A percentile compares a stretch with the other conserved stretches of the same genome.
phyloP scores from a whole-genome alignment of 768 basidiomycete species.

The Trametes cubensis region DNA sequence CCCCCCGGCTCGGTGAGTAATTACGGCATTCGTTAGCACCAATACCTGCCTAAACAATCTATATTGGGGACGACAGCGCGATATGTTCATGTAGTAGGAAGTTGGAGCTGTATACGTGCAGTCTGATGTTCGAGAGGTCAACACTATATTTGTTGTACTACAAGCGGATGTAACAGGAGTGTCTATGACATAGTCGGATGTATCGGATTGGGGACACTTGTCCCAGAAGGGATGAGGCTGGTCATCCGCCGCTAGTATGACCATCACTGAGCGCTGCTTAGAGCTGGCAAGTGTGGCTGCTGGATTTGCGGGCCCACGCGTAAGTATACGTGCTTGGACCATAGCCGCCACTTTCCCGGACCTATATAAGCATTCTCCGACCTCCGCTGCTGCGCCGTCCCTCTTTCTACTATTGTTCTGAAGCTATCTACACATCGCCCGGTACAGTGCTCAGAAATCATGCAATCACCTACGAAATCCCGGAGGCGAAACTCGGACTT shows the following conservation, averaged over 20 bases:
- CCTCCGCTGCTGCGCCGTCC: constrained; percentile 1
- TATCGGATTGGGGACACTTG: not conserved
- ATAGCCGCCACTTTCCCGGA: constrained; percentile 4
- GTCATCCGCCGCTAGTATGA: not conserved
- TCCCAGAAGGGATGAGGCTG: constrained; percentile 1
- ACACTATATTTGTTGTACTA: not conserved
- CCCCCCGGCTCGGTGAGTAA: constrained; percentile 75
- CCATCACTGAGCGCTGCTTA: not conserved
- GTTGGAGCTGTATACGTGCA: not conserved
- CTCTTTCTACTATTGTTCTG: not conserved
- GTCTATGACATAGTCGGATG: not conserved
- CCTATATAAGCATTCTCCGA: constrained; percentile 17
- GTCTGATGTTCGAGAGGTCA: not conserved
- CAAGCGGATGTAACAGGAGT: not conserved
- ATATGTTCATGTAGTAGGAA: constrained; percentile 69
- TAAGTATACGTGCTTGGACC: constrained; percentile 14
- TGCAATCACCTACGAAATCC: constrained; percentile 15
- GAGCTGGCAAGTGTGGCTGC: constrained; percentile 1
- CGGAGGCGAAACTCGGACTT: constrained; percentile 18
- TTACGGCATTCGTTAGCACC: not conserved
- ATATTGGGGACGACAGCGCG: constrained; percentile 44
- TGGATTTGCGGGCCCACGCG: not conserved
- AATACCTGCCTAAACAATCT: not conserved
- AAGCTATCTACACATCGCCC: constrained; percentile 1
- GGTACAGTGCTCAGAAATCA: not conserved